phyloP scores from a whole-genome alignment of 805 yeast species.

The Teunomyces stri region DNA sequence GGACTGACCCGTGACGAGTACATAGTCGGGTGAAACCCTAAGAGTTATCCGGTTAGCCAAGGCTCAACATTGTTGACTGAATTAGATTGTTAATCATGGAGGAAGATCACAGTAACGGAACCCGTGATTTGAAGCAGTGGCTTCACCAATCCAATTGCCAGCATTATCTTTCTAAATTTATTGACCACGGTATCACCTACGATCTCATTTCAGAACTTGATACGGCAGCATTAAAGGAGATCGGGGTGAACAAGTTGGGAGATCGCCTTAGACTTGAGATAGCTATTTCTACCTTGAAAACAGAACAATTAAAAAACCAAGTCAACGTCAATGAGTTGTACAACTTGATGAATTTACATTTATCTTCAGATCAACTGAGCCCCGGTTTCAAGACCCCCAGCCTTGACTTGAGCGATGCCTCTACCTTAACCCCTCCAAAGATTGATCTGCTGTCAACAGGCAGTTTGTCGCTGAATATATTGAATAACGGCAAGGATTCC shows the following conservation, averaged over 20 bases:
- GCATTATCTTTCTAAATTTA: constrained; percentile 31
- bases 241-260: constrained; percentile 78
- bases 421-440: constrained; percentile 7
- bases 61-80: not conserved
- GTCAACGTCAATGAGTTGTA: constrained; percentile 27
- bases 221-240: constrained; percentile 58
- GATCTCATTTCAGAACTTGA: constrained; percentile 63
- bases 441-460: not conserved
- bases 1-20: not conserved
- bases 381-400: constrained; percentile 2
- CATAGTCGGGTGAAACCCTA: constrained; percentile 1
- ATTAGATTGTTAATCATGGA: not conserved
- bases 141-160: constrained; percentile 33
- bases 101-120: not conserved
- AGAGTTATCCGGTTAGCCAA: not conserved
- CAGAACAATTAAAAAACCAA: constrained; percentile 23
- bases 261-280: constrained; percentile 72
- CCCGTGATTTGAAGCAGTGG: constrained; percentile 33
- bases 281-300: constrained; percentile 49
- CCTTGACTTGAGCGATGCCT: constrained; percentile 2
- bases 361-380: constrained; percentile 7
- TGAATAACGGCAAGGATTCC: constrained; percentile 15
- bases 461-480: not conserved
- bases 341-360: constrained; percentile 14
- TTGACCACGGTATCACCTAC: constrained; percentile 52